Conservation (phyloP, 1,139 yeast genomes). For the Pichia sp. region DNA sequence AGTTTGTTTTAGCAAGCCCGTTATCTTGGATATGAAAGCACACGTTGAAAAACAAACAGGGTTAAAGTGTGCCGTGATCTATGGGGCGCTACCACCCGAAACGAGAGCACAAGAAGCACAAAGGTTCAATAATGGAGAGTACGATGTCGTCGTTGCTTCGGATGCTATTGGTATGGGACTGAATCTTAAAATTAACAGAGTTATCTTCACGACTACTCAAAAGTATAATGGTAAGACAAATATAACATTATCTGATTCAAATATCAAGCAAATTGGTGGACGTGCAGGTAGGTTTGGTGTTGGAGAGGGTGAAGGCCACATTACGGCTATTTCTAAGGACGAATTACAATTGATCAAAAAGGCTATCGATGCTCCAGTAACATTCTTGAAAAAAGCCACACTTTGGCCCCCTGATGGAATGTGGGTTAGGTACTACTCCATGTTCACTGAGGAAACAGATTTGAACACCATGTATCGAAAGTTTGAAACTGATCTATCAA, state of each 20-base stretch:
- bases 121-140: slow-evolving; percentile 68
- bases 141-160: slow-evolving; percentile 82
- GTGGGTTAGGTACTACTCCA: slow-evolving; percentile 53
- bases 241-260: slow-evolving; percentile 51
- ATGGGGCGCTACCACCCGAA: slow-evolving; percentile 98
- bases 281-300: slow-evolving; percentile 78
- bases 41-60: slow-evolving; percentile 58
- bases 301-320: slow-evolving; percentile 47
- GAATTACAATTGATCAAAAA: slow-evolving; percentile 43
- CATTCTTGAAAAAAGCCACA: slow-evolving; percentile 49
- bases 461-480: slow-evolving; percentile 43
- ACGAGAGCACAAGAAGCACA: slow-evolving; percentile 81
- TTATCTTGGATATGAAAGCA: slow-evolving; percentile 62
- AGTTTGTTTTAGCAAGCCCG: slow-evolving; percentile 76
- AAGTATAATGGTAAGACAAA: slow-evolving; percentile 68
- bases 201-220: slow-evolving; percentile 63
- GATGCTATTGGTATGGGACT: slow-evolving; percentile 99
- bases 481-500: slow-evolving; percentile 42
- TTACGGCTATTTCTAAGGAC: slow-evolving; percentile 46
- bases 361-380: slow-evolving; percentile 45
- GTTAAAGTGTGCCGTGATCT: slow-evolving; percentile 78
- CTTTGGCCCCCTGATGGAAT: slow-evolving; percentile 68
- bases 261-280: slow-evolving; percentile 90
- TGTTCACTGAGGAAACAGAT: slow-evolving; percentile 46
- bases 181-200: slow-evolving; percentile 74